Evolutionary conservation across 331 rosid genomes (phyloP).

Genomic region (Malus hybrid): DNA sequence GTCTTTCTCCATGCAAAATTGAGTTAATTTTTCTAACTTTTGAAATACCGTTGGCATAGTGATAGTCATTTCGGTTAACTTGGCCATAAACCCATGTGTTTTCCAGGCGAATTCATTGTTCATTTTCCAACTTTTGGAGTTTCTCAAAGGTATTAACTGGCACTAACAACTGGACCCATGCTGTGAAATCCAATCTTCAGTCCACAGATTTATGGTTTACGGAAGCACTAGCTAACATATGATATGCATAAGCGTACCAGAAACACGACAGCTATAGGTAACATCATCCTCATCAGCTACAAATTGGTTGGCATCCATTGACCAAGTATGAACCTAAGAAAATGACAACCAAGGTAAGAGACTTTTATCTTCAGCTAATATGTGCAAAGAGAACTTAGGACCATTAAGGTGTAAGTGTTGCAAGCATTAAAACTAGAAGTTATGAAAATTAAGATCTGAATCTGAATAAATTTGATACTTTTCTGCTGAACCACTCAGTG

Average conservation of each 20-base stretch:
- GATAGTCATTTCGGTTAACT: not conserved
- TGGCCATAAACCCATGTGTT: not conserved
- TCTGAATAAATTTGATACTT: slow-evolving; percentile 8
- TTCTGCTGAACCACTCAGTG: not conserved
- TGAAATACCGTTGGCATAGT: not conserved
- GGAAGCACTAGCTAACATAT: not conserved
- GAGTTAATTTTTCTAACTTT: not conserved
- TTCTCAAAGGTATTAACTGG: not conserved
- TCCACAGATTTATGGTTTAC: not conserved
- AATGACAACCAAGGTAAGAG: not conserved
- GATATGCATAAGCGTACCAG: slow-evolving; percentile 46
- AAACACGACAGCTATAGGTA: slow-evolving; percentile 78
- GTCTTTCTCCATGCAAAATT: not conserved
- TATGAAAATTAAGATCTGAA: not conserved
- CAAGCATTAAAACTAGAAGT: not conserved
- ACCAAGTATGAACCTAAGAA: slow-evolving; percentile 69
- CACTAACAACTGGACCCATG: not conserved
- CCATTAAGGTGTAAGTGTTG: not conserved
- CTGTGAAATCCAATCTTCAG: not conserved
- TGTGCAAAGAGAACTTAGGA: not conserved
- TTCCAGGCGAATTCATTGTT: not conserved
- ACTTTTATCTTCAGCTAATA: not conserved
- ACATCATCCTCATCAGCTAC: slow-evolving; percentile 88
- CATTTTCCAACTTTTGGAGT: no score
- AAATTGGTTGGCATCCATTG: slow-evolving; percentile 73